Conservation (phyloP, 192 early-diverging fungal species). For the Linnemannia schmuckeri region DNA sequence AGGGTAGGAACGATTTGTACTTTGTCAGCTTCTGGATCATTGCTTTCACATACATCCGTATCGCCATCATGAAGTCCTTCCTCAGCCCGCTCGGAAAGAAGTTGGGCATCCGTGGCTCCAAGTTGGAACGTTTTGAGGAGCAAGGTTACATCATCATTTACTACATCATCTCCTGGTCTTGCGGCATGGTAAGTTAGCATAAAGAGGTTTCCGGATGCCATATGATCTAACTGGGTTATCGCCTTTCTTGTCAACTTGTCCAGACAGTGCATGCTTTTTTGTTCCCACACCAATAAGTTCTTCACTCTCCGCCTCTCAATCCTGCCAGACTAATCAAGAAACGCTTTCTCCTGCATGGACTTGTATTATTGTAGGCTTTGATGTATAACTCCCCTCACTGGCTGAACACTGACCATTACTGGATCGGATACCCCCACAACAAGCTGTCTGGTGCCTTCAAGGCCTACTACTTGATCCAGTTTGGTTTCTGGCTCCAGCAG, state of each 20-base stretch:
- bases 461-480: conserved; percentile 80
- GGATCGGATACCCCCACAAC: conserved; percentile 80
- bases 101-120: conserved; percentile 47
- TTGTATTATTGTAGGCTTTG: conserved; percentile 58
- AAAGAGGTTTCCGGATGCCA: not conserved
- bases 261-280: not conserved
- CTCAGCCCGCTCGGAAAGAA: conserved; percentile 60
- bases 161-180: conserved; percentile 71
- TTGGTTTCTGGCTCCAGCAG: conserved; percentile 87
- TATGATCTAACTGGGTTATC: not conserved
- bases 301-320: not conserved
- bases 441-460: conserved; percentile 69
- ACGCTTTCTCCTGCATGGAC: conserved; percentile 1
- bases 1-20: conserved; percentile 69
- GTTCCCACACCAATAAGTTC: not conserved
- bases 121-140: conserved; percentile 74
- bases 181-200: conserved; percentile 67
- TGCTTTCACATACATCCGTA: conserved; percentile 73
- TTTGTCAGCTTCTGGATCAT: conserved; percentile 77
- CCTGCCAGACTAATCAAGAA: not conserved
- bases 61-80: conserved; percentile 65
- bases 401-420: conserved; percentile 77
- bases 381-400: conserved; percentile 79
- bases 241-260: not conserved
- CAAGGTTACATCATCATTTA: conserved; percentile 79